Conservation (phyloP, 148 eudicot genomes). For the Nyssa sinensis region DNA sequence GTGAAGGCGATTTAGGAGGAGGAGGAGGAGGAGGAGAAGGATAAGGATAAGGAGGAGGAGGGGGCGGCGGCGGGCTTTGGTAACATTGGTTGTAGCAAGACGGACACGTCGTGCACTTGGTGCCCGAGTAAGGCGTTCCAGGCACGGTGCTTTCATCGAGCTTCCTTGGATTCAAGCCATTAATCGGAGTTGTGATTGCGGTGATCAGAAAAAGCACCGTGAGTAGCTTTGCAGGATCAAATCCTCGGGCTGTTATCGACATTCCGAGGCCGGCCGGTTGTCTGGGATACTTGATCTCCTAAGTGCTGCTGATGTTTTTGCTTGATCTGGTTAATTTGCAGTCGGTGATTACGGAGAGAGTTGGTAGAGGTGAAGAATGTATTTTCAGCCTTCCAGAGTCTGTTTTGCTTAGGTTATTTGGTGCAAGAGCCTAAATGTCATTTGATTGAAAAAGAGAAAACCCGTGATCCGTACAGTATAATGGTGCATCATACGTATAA, state of each 20-base stretch:
- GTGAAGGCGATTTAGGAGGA: constrained; percentile 14
- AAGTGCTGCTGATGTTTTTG: not conserved
- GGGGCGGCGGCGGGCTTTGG: constrained; percentile 22
- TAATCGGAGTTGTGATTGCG: not conserved
- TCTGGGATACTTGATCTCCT: not conserved
- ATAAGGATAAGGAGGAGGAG: constrained; percentile 12
- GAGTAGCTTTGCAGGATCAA: constrained; percentile 5
- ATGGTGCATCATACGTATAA: no score
- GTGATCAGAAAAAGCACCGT: not conserved
- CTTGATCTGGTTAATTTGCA: constrained; percentile 2
- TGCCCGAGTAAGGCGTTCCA: constrained; percentile 12
- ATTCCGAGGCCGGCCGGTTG: not conserved
- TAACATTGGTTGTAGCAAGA: constrained; percentile 16
- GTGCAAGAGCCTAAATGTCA: no score
- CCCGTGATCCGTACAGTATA: no score
- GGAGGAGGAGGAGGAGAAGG: no score
- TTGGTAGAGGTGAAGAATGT: no score
- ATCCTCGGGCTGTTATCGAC: not conserved
- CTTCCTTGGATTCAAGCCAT: constrained; percentile 7
- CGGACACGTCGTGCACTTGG: constrained; percentile 28
- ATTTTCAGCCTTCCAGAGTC: no score
- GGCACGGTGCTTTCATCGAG: constrained; percentile 24
- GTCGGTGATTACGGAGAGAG: no score
- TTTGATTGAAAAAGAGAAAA: no score
- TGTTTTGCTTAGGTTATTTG: no score